Evolutionary conservation across 805 yeast species (phyloP).

Genomic region (Sungouiella blattae): DNA sequence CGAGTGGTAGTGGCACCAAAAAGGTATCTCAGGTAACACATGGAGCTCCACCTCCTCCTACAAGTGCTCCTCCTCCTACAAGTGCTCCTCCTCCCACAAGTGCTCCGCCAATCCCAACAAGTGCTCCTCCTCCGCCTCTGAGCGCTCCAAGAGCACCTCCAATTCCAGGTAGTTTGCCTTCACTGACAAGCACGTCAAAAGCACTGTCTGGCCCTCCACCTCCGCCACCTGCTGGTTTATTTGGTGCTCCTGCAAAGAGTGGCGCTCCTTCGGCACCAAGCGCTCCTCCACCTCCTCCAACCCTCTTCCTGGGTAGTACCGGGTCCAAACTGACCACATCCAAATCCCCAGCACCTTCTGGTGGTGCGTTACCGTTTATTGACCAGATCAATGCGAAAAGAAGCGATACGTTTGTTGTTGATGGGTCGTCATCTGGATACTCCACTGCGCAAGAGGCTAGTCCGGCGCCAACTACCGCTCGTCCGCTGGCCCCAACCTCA

Average conservation of each 20-base stretch:
- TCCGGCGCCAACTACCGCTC: too few relatives aligned
- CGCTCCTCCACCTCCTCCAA: constrained; percentile 16
- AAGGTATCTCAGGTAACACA: too few relatives aligned
- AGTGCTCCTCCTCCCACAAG: constrained; percentile 8
- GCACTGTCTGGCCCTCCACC: constrained; percentile 9
- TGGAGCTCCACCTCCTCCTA: constrained; percentile 7
- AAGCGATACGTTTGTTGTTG: constrained; percentile 30
- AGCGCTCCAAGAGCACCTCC: constrained; percentile 1
- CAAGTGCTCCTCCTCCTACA: constrained; percentile 17
- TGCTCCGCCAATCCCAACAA: constrained; percentile 16
- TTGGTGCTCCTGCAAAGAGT: too few relatives aligned
- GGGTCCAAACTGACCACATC: constrained; percentile 2
- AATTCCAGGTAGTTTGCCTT: background rate
- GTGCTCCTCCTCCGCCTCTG: constrained; percentile 10
- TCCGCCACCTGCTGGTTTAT: constrained; percentile 23
- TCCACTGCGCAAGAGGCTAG: too few relatives aligned
- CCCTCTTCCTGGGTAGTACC: background rate
- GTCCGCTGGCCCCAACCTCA: too few relatives aligned
- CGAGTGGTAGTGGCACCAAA: too few relatives aligned
- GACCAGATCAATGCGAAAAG: constrained; percentile 49
- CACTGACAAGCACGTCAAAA: constrained; percentile 1
- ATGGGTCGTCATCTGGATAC: constrained; percentile 26
- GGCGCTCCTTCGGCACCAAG: constrained; percentile 18
- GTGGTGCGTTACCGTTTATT: constrained; percentile 43
- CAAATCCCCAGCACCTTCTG: constrained; percentile 12